Evolutionary conservation across 108 stramenopile species (phyloP).

Genomic region (Skeletonema marinoi): DNA sequence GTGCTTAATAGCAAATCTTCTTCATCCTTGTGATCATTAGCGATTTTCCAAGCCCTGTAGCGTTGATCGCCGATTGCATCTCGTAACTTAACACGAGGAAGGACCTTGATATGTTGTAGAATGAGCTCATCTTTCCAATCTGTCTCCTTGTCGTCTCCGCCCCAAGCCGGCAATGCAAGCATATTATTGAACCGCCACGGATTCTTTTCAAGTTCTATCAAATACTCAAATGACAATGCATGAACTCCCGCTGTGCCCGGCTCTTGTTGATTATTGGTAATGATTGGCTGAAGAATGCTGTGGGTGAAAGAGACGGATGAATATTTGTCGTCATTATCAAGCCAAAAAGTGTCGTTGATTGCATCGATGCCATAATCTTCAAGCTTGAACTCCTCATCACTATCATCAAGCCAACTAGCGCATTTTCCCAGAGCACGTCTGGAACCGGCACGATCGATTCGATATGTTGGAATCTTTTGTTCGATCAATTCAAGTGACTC

Average conservation of each 20-base stretch:
- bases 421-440: slow-evolving; percentile 18
- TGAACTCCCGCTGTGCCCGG: slow-evolving; percentile 33
- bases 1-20: slow-evolving; percentile 37
- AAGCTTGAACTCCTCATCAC: slow-evolving; percentile 50
- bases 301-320: slow-evolving; percentile 48
- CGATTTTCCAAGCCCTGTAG: slow-evolving; percentile 71
- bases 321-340: slow-evolving; percentile 38
- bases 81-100: slow-evolving; percentile 55
- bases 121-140: slow-evolving; percentile 5
- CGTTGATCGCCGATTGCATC: slow-evolving; percentile 85
- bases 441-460: slow-evolving; percentile 53
- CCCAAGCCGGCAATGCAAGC: slow-evolving; percentile 48
- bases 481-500: slow-evolving; percentile 69
- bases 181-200: slow-evolving; percentile 76
- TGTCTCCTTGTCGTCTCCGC: not conserved
- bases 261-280: slow-evolving; percentile 23
- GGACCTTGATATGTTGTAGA: not conserved
- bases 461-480: slow-evolving; percentile 81
- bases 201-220: slow-evolving; percentile 72
- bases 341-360: slow-evolving; percentile 27
- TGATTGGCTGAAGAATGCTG: slow-evolving; percentile 47
- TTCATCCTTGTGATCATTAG: slow-evolving; percentile 58
- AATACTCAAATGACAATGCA: slow-evolving; percentile 58
- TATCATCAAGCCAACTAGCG: slow-evolving; percentile 47
- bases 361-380: slow-evolving; percentile 29